phyloP scores from a whole-genome alignment of 169 alveolate genomes.

The Amoebophrya sp. region DNA sequence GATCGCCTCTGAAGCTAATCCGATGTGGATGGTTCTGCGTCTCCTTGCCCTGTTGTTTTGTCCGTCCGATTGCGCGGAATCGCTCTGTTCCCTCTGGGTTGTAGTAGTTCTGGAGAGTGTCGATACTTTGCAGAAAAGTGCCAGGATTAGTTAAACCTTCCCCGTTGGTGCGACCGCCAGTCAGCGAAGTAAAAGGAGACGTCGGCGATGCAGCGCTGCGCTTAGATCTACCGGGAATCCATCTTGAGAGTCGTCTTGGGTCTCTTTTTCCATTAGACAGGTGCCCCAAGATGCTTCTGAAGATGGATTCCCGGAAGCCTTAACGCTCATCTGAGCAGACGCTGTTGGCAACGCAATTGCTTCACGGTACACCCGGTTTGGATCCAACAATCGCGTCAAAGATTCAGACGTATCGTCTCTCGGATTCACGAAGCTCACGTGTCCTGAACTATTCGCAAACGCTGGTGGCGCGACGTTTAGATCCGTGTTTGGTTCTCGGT shows the following conservation, averaged over 20 bases:
- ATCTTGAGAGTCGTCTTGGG: too few relatives aligned
- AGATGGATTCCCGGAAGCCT: too few relatives aligned
- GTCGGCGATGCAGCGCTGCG: too few relatives aligned
- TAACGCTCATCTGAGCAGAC: too few relatives aligned
- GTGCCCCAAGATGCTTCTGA: too few relatives aligned
- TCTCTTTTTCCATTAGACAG: too few relatives aligned
- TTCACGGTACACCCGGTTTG: not conserved
- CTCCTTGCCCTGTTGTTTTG: not conserved
- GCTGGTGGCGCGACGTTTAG: not conserved
- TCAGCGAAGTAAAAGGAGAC: too few relatives aligned
- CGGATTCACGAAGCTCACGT: not conserved
- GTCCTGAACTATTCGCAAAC: not conserved
- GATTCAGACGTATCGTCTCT: not conserved
- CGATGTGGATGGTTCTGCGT: not conserved
- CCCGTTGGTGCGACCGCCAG: too few relatives aligned
- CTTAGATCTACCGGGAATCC: too few relatives aligned
- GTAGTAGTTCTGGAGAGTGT: not conserved
- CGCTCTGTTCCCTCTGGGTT: not conserved
- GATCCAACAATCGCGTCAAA: not conserved
- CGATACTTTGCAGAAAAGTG: not conserved
- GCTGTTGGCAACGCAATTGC: not conserved
- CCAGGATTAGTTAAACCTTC: too few relatives aligned
- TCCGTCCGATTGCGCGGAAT: not conserved
- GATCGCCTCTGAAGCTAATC: not conserved
- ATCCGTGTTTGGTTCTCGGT: not conserved